Conservation (phyloP, 306 rosid genomes). For the Albizia julibrissin region DNA sequence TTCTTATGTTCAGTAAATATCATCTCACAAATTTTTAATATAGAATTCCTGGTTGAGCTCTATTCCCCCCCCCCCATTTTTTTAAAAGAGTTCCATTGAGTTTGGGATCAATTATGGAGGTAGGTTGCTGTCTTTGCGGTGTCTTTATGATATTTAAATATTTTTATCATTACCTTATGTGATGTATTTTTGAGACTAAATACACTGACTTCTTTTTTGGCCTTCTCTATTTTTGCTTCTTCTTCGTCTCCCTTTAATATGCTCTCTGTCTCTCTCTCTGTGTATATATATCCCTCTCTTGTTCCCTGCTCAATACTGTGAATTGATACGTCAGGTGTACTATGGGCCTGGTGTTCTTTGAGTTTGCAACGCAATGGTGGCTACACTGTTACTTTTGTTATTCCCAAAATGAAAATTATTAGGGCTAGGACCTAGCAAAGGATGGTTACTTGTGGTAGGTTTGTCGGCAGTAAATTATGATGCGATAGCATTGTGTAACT, state of each 20-base stretch:
- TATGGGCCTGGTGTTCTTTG: conserved; percentile 4
- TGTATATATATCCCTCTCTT: background rate
- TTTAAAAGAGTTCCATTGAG: background rate
- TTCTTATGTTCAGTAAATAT: background rate
- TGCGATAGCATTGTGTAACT: background rate
- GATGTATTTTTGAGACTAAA: background rate
- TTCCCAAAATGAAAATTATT: background rate
- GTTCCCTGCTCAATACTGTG: background rate
- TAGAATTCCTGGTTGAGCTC: background rate
- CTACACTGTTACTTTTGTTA: background rate
- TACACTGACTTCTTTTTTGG: background rate
- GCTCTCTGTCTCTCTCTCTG: background rate
- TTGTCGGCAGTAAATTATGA: background rate
- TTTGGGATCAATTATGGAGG: background rate
- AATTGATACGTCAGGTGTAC: background rate
- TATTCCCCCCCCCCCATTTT: background rate
- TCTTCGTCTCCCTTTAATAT: background rate
- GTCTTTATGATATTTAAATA: background rate
- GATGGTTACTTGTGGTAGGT: conserved; percentile 7
- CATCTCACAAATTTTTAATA: background rate
- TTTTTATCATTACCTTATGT: background rate
- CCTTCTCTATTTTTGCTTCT: background rate
- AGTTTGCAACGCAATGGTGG: conserved; percentile 2
- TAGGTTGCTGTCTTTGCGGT: background rate
- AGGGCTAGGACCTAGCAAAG: conserved; percentile 5